These are phyloP conservation scores for Hypoxylon sp. DNA, from an alignment of 2,329 filamentous ascomycete species.

Conservation along the genomic window DNA sequence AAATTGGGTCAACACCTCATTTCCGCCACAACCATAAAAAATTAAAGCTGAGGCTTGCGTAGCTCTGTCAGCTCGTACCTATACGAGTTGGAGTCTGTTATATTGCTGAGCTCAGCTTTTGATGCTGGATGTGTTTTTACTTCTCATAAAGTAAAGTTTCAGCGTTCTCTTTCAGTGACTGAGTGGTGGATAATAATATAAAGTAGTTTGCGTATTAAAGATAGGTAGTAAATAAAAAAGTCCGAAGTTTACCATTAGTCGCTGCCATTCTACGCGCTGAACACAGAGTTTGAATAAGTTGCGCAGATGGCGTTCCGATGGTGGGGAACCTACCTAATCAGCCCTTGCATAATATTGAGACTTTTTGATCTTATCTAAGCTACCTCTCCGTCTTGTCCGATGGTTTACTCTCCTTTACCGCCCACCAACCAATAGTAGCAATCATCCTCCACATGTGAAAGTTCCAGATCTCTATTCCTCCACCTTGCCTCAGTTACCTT, in stretches of 20 bases:
- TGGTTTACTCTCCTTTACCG: slow-evolving; percentile 25
- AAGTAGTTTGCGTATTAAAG: not conserved
- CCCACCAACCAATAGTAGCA: slow-evolving; percentile 47
- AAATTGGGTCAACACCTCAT: slow-evolving; percentile 30
- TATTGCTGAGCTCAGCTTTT: slow-evolving; percentile 15
- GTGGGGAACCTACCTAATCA: slow-evolving; percentile 37
- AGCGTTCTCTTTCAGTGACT: not conserved
- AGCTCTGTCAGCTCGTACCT: slow-evolving; percentile 38
- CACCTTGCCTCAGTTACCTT: slow-evolving; percentile 32
- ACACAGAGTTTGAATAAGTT: no score
- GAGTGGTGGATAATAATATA: not conserved
- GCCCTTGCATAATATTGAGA: slow-evolving; percentile 36
- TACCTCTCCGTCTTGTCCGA: slow-evolving; percentile 35
- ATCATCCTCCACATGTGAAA: slow-evolving; percentile 48
- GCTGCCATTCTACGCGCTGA: no score
- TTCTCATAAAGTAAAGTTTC: not conserved
- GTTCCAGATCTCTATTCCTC: slow-evolving; percentile 17
- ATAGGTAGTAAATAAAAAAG: slow-evolving; percentile 5
- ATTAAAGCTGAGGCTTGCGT: slow-evolving; percentile 25
- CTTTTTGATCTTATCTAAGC: slow-evolving; percentile 39
- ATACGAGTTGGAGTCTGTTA: slow-evolving; percentile 5
- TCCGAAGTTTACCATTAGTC: not conserved
- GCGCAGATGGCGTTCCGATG: slow-evolving; percentile 24
- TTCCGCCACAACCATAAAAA: slow-evolving; percentile 17
- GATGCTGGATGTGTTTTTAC: not conserved